A percentile compares a stretch with the other conserved stretches of the same genome.
Evolutionary conservation across 495 filamentous ascomycete species (phyloP).

Genomic region (Podospora australis): DNA sequence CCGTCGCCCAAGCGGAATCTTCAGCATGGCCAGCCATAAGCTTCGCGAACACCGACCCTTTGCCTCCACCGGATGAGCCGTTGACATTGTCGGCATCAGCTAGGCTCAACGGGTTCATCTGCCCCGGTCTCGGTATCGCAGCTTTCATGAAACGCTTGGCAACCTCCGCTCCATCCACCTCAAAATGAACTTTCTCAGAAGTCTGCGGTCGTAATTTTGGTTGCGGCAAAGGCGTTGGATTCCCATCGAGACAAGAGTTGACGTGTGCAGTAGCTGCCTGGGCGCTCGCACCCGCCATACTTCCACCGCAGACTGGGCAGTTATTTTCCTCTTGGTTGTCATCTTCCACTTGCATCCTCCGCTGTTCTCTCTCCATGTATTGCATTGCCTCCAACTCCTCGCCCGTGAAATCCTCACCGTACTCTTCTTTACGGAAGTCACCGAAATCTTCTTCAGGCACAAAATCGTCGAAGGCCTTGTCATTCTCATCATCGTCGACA

Average conservation of each 20-base stretch:
- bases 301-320: slow-evolving; percentile 73
- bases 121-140: slow-evolving; percentile 65
- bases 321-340: slow-evolving; percentile 22
- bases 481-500: slow-evolving; percentile 41
- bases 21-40: slow-evolving; percentile 89
- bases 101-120: slow-evolving; percentile 64
- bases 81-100: slow-evolving; percentile 18
- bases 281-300: slow-evolving; percentile 52
- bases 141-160: slow-evolving; percentile 57
- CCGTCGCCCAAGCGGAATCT: slow-evolving; percentile 80
- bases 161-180: slow-evolving; percentile 33
- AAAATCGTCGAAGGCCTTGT: slow-evolving; percentile 55
- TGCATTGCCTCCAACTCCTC: slow-evolving; percentile 57
- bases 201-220: slow-evolving; percentile 10
- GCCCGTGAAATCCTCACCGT: slow-evolving; percentile 45
- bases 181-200: slow-evolving; percentile 1
- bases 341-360: slow-evolving; percentile 4
- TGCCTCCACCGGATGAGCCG: slow-evolving; percentile 9
- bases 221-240: slow-evolving; percentile 44
- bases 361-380: slow-evolving; percentile 55
- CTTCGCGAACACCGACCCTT: slow-evolving; percentile 74
- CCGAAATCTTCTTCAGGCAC: slow-evolving; percentile 34
- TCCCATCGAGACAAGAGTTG: slow-evolving; percentile 87
- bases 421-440: slow-evolving; percentile 19
- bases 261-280: slow-evolving; percentile 67